Base-by-base conservation (phyloP, 148 eudicot species). In the Heliosperma pusillum region DNA sequence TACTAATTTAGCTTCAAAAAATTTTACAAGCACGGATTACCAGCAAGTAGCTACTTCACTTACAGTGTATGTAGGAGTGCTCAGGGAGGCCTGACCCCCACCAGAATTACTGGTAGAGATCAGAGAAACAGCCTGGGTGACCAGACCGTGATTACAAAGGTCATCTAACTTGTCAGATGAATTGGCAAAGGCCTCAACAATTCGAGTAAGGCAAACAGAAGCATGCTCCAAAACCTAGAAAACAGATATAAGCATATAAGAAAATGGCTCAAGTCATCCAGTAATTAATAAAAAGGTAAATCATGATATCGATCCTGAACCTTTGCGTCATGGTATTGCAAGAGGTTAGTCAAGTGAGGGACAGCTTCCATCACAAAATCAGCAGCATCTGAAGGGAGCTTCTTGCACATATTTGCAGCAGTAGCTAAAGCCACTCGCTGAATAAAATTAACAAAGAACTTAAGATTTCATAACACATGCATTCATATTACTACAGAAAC, bases 351-450 rank as follows among this genome's bases (percentile, higher is more conserved):
- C 79, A 96, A 80, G 77, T 90, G 86, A 70, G 99, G 99, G 75
- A 96, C 97, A 76, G 99, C 97, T 83, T 96, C 99, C 99, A 96
- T 92, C 67, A 96, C 99, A 87, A 96, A 96, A 70, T 96, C 99
- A 75, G 97, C 85, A 22, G 97, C 99, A 90, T 96, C 99, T 5
- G 99, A 86, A 72, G 99, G 94, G 30, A 96, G 91, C 79, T 96
- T 96, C 84, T 92, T 96, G 84, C 99, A 96, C 91, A 96, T 96
- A 85, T 96, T 96, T 83, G 97, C 99, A 57, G 99, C 99, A 70
- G 97, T 96, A 68, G 97, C 82, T 77, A 96, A 81, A 72, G 99
- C 99, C 53, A 96, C 99, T 72, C 99, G 87, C 99, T 96, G 80
- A 62, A 77, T 70, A 60, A 64, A 16, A 27, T 16, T 50, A 62